Conservation (phyloP, 1,284 basidiomycete species). For the Naganishia cerealis region DNA sequence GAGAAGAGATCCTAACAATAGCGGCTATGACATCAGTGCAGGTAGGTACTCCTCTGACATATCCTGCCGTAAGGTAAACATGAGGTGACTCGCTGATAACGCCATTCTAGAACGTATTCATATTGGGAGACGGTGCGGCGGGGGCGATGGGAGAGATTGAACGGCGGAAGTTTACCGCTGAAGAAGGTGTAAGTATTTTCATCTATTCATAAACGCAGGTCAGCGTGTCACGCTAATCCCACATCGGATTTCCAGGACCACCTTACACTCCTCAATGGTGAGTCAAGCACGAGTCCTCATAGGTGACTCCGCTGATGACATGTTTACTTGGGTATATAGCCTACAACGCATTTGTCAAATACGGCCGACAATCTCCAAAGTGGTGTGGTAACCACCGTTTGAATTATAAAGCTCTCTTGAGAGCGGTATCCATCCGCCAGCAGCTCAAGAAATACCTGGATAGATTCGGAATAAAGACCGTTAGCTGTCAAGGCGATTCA, state of each 20-base stretch:
- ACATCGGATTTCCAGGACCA: conserved; percentile 66
- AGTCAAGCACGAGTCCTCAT: conserved; percentile 29
- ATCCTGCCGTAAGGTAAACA: not conserved
- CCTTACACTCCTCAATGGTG: conserved; percentile 84
- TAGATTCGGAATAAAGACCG: conserved; percentile 72
- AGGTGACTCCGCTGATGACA: conserved; percentile 29
- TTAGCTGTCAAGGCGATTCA: conserved; percentile 81
- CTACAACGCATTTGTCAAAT: conserved; percentile 85
- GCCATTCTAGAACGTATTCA: conserved; percentile 70
- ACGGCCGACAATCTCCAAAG: conserved; percentile 72
- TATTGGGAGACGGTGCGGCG: conserved; percentile 72
- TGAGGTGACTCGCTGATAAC: conserved; percentile 16
- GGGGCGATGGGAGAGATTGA: conserved; percentile 84
- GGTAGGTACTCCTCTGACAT: conserved; percentile 55
- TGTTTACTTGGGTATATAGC: conserved; percentile 56
- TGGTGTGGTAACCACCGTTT: conserved; percentile 93
- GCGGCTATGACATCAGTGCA: conserved; percentile 92
- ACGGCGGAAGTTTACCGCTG: conserved; percentile 88
- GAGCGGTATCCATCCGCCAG: conserved; percentile 84
- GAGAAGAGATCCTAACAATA: conserved; percentile 90
- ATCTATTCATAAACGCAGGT: not conserved
- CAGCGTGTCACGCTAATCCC: not conserved
- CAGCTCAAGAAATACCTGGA: conserved; percentile 91
- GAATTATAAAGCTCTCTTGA: conserved; percentile 86
- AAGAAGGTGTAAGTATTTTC: conserved; percentile 74